Conservation (phyloP, 768 basidiomycete genomes). For the Tylopilus plumbeoviolaceoides region DNA sequence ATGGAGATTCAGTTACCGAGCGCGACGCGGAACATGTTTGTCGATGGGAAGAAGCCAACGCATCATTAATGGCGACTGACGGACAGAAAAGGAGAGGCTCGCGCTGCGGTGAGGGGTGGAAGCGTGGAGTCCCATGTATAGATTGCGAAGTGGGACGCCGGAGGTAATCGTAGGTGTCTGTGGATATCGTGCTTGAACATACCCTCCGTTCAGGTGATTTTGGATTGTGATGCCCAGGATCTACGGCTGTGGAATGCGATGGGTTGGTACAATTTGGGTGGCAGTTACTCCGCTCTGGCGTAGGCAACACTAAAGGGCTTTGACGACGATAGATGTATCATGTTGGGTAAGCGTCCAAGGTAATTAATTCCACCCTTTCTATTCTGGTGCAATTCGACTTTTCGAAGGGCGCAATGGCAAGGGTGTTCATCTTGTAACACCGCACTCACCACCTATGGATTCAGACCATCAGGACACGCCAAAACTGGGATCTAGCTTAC, state of each 20-base stretch:
- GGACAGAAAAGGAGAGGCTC: neutral
- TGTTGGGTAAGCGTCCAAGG: too few species aligned
- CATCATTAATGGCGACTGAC: conserved; percentile 35
- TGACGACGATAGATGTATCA: too few species aligned
- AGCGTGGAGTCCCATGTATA: neutral
- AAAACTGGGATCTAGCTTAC: too few species aligned
- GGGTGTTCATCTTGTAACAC: too few species aligned
- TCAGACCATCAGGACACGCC: too few species aligned
- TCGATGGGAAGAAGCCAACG: conserved; percentile 67
- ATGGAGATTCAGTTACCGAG: conserved; percentile 81
- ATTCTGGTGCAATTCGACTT: too few species aligned
- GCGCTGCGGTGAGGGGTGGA: neutral
- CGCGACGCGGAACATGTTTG: conserved; percentile 96
- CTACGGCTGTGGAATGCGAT: neutral
- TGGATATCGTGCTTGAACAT: conserved; percentile 14
- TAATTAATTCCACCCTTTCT: too few species aligned
- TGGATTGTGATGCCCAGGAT: neutral
- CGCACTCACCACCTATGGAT: too few species aligned
- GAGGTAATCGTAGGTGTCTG: conserved; percentile 13
- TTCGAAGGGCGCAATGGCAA: too few species aligned
- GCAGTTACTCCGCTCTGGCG: neutral
- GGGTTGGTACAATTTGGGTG: neutral
- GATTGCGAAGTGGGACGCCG: neutral
- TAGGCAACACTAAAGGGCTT: too few species aligned
- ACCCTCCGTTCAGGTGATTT: conserved; percentile 9